A percentile compares a stretch with the other conserved stretches of the same genome.
These are phyloP conservation scores for Leccinum truebloodii DNA, from an alignment of 768 basidiomycete genomes.

Conservation along the genomic window DNA sequence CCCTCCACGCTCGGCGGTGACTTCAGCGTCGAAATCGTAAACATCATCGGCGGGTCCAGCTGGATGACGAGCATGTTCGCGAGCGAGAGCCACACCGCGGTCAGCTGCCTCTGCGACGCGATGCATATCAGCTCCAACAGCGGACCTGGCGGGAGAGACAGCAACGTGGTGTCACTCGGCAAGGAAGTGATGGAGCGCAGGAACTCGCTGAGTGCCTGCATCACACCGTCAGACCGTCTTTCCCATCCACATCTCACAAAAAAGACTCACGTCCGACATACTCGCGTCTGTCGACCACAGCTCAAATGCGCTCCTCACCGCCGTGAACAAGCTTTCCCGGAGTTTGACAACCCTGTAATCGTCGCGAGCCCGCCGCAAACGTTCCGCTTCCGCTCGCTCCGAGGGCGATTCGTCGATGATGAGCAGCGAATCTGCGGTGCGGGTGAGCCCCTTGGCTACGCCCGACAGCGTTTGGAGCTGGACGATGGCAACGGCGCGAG, in stretches of 20 bases:
- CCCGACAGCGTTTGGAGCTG: conserved; percentile 83
- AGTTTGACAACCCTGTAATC: conserved; percentile 64
- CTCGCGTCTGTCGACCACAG: conserved; percentile 81
- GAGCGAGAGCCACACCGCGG: conserved; percentile 82
- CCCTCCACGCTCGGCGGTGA: conserved; percentile 55
- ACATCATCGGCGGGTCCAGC: conserved; percentile 66
- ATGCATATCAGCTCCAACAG: conserved; percentile 77
- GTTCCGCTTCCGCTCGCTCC: conserved; percentile 49
- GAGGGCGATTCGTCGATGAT: conserved; percentile 61
- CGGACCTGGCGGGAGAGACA: conserved; percentile 81
- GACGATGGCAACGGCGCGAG: conserved; percentile 61
- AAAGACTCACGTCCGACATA: conserved; percentile 66
- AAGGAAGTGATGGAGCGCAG: conserved; percentile 86
- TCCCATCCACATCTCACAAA: neutral
- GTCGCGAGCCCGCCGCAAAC: conserved; percentile 58
- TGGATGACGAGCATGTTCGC: conserved; percentile 81
- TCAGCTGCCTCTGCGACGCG: conserved; percentile 70
- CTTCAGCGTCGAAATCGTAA: conserved; percentile 44
- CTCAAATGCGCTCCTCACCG: conserved; percentile 60
- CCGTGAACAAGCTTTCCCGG: conserved; percentile 64
- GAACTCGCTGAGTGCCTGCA: conserved; percentile 76
- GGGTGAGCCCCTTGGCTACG: conserved; percentile 84
- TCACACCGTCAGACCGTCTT: conserved; percentile 1
- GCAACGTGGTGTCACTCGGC: conserved; percentile 71
- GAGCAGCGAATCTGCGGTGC: conserved; percentile 65